phyloP scores from a whole-genome alignment of 352 stramenopile genomes.

The Pythium monospermum region DNA sequence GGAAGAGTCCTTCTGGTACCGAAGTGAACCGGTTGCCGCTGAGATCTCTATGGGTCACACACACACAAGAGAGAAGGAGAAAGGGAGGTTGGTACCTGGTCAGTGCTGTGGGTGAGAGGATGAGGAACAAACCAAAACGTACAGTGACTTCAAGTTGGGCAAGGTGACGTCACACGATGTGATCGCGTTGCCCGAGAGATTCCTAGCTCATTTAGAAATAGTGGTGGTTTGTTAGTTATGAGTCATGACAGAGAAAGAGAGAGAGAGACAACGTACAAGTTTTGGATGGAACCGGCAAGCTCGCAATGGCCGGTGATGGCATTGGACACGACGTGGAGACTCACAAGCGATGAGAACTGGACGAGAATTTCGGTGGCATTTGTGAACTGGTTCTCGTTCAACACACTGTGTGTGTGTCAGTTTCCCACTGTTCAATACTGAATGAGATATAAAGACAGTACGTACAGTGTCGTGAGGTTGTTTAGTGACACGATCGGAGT shows the following conservation, averaged over 20 bases:
- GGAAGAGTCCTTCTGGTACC: slow-evolving; percentile 9
- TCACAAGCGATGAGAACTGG: slow-evolving; percentile 4
- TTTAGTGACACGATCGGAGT: neutral
- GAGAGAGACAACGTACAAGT: too few relatives aligned
- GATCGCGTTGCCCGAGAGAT: slow-evolving; percentile 16
- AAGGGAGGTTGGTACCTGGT: too few relatives aligned
- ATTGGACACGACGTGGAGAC: slow-evolving; percentile 10
- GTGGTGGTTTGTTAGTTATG: too few relatives aligned
- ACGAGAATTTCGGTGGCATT: slow-evolving; percentile 4
- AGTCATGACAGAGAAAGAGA: too few relatives aligned
- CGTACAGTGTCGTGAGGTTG: slow-evolving; percentile 8
- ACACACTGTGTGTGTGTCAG: neutral
- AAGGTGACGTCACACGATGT: slow-evolving; percentile 1
- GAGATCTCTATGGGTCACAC: slow-evolving; percentile 12
- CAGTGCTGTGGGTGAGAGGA: too few relatives aligned
- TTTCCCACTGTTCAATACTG: neutral
- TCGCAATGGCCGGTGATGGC: slow-evolving; percentile 3
- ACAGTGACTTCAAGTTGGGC: slow-evolving; percentile 14
- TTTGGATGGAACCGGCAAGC: too few relatives aligned
- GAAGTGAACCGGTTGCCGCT: slow-evolving; percentile 9
- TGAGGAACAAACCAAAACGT: neutral
- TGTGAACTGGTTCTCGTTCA: slow-evolving; percentile 9
- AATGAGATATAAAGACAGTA: neutral
- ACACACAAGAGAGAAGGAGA: neutral
- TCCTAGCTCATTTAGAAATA: too few relatives aligned